Evolutionary conservation across 1,284 basidiomycete species (phyloP).

Genomic region (Cronartium ribicola): DNA sequence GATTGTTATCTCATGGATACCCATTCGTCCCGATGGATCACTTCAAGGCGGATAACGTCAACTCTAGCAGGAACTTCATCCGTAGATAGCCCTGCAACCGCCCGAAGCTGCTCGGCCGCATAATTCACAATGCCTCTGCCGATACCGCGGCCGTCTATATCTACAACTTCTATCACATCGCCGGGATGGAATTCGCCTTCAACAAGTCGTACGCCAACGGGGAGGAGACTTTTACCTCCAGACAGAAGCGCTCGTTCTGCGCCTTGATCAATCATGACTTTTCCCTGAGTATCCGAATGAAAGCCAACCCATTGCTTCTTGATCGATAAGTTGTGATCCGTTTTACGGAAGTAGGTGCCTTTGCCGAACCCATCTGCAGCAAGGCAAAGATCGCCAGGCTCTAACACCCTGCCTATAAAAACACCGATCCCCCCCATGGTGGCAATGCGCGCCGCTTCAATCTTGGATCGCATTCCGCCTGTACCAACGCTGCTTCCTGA

Average conservation of each 20-base stretch:
- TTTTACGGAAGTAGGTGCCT: neutral
- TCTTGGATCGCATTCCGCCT: constrained; percentile 98
- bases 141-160: no score
- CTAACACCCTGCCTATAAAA: constrained; percentile 65
- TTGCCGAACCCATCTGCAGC: neutral
- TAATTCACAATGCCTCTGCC: no score
- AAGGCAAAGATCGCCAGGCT: constrained; percentile 2
- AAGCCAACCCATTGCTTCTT: constrained; percentile 88
- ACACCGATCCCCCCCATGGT: constrained; percentile 94
- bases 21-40: no score
- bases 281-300: constrained; percentile 81
- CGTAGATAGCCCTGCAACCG: no score
- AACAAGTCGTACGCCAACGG: constrained; percentile 82
- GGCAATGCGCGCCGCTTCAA: constrained; percentile 95
- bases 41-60: no score
- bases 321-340: neutral
- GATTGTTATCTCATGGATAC: no score
- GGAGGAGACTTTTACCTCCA: constrained; percentile 80
- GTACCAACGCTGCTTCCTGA: constrained; percentile 90
- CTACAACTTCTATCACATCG: no score
- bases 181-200: constrained; percentile 85
- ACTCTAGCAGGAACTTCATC: no score
- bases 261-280: constrained; percentile 80
- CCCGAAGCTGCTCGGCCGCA: no score
- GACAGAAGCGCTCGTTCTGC: constrained; percentile 81